Evolutionary conservation across 73 alveolate genomes (phyloP), one percentile per base, ranked within the genome.

Genomic region (Uronychia setigera): DNA sequence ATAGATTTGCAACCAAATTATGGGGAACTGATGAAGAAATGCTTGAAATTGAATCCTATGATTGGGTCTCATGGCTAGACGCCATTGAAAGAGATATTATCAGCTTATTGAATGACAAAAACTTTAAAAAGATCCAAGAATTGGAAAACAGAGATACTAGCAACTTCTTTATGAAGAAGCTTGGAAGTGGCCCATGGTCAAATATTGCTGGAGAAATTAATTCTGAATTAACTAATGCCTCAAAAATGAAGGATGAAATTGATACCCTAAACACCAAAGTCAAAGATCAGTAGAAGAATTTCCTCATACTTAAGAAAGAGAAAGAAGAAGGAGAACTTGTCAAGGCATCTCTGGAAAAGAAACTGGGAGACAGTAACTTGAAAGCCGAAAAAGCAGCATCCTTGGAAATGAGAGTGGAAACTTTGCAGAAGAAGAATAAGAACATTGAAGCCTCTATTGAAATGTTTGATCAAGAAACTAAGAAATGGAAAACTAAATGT

Each of bases 21-120:
- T 1, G 84, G 29, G 34, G 60, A 9, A 32, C 67, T 46, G 67
- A 58, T 31, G 29, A 30, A 14, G 34, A 78, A 1, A 34, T 35
- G 13, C 57, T 26, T 14, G 58, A 80, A 80, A 80, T 80, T n/a
- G 58, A 35, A 19, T 46, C 67, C 5, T 80, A 80, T 35, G 94
- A 88, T 60, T 88, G 94, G 94, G n/a, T 46, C 60, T 87, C 94
- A 34, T 79, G 87, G 60, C 78, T 88, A 0, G 94, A 88, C 29
- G 89, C 94, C 0, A 80, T 88, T 5, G 94, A 88, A 58, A 82
- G 91, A 82, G 94, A 88, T 32, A 76, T 83, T 28, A 35, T 86
- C 29, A 76, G 79, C 9, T 59, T 88, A 1, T 76, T 76, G 80
- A 83, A 87, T 31, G 91, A 88, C 81, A 79, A 35, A 74, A 58